A percentile compares a stretch with the other conserved stretches of the same genome.
Evolutionary conservation across 805 yeast species (phyloP).

Genomic region (Clavispora vitiphila): DNA sequence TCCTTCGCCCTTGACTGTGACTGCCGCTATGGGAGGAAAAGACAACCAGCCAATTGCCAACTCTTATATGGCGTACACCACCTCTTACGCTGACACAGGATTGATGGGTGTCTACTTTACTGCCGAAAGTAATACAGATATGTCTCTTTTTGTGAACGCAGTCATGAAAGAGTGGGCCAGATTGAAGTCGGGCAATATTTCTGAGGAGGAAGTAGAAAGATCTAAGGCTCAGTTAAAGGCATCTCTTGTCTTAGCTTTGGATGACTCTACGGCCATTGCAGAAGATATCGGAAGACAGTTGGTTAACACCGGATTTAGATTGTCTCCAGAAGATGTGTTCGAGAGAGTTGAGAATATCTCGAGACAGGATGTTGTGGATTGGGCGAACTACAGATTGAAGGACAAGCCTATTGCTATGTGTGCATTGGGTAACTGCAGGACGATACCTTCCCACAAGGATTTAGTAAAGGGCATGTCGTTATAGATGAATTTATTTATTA

Average conservation of each 20-base stretch:
- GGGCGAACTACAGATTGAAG: constrained; percentile 80
- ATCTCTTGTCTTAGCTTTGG: constrained; percentile 79
- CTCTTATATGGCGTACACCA: constrained; percentile 93
- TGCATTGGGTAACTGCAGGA: constrained; percentile 78
- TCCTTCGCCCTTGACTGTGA: constrained; percentile 79
- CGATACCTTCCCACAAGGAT: constrained; percentile 64
- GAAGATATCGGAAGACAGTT: constrained; percentile 98
- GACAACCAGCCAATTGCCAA: constrained; percentile 71
- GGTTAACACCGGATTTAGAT: constrained; percentile 83
- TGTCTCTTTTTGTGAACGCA: constrained; percentile 66
- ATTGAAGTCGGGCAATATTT: constrained; percentile 68
- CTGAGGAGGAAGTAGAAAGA: constrained; percentile 83
- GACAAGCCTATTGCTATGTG: constrained; percentile 83
- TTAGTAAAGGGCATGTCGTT: constrained; percentile 39
- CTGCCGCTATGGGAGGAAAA: constrained; percentile 54
- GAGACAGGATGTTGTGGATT: constrained; percentile 71
- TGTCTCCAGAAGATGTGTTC: constrained; percentile 70
- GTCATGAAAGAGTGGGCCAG: constrained; percentile 86
- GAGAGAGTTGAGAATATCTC: constrained; percentile 72
- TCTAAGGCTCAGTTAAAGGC: constrained; percentile 96
- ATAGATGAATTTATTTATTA: constrained; percentile 4
- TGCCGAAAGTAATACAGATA: constrained; percentile 66
- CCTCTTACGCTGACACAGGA: constrained; percentile 96
- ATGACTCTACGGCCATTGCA: constrained; percentile 92
- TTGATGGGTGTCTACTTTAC: constrained; percentile 95